Conservation (phyloP, 2,329 filamentous ascomycete genomes). For the Davidsoniella eucalypti region DNA sequence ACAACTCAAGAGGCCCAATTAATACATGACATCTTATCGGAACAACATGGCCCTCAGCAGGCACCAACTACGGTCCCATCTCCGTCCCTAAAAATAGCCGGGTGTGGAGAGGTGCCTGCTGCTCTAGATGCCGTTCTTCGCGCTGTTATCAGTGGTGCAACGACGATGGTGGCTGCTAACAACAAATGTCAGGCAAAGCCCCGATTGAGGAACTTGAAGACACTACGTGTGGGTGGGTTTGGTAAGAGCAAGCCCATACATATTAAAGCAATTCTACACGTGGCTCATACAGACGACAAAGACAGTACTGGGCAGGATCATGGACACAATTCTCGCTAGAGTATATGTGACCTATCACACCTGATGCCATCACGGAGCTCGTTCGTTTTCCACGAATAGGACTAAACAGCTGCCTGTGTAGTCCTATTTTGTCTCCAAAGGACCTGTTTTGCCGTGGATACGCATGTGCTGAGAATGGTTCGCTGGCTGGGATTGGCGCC, state of each 20-base stretch:
- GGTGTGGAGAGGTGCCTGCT: constrained; percentile 42
- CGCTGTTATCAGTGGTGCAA: constrained; percentile 36
- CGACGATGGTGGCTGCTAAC: constrained; percentile 36
- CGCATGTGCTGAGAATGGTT: constrained; percentile 36
- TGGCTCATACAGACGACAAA: constrained; percentile 26
- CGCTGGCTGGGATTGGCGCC: constrained; percentile 42
- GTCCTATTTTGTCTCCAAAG: constrained; percentile 37
- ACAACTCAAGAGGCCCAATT: not conserved
- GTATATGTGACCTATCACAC: constrained; percentile 29
- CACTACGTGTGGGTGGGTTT: constrained; percentile 49
- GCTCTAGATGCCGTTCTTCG: constrained; percentile 37
- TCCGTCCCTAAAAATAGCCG: constrained; percentile 35
- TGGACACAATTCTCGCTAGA: constrained; percentile 31
- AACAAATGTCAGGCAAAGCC: constrained; percentile 47
- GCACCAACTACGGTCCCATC: not conserved
- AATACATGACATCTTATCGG: not conserved
- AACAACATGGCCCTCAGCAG: not conserved
- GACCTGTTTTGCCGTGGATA: constrained; percentile 41
- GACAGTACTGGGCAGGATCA: not conserved
- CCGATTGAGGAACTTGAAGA: constrained; percentile 44
- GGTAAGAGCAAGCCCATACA: constrained; percentile 53
- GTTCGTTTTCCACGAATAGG: constrained; percentile 35
- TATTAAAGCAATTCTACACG: constrained; percentile 58
- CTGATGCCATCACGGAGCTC: constrained; percentile 34
- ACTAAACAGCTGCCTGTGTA: constrained; percentile 39